phyloP scores from a whole-genome alignment of 495 filamentous ascomycete species.

The Durotheca rogersii region DNA sequence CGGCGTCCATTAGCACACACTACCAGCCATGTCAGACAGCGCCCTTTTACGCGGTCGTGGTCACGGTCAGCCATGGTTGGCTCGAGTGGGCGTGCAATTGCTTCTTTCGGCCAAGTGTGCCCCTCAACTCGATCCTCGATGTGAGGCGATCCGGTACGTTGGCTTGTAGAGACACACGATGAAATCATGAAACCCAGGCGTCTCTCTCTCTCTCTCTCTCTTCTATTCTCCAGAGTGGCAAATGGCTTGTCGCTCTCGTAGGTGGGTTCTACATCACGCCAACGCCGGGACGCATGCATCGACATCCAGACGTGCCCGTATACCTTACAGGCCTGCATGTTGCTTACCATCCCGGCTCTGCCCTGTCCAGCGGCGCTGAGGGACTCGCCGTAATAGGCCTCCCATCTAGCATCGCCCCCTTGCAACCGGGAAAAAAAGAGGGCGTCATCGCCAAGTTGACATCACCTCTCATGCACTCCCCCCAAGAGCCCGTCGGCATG shows the following conservation, averaged over 20 bases:
- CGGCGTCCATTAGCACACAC: too few relatives aligned
- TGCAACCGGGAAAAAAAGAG: slow-evolving; percentile 12
- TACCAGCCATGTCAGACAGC: too few relatives aligned
- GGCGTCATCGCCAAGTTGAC: slow-evolving; percentile 23
- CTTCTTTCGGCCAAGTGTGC: slow-evolving; percentile 5
- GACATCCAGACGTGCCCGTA: neutral
- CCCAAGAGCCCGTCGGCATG: slow-evolving; percentile 13
- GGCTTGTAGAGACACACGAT: slow-evolving; percentile 16
- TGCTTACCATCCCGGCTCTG: neutral
- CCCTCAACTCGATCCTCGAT: neutral
- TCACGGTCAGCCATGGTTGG: neutral
- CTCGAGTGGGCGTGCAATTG: slow-evolving; percentile 9
- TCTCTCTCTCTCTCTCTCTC: too few relatives aligned
- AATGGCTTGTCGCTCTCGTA: slow-evolving; percentile 13
- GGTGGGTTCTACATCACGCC: neutral
- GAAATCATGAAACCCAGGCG: slow-evolving; percentile 34
- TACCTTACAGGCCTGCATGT: neutral
- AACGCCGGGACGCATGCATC: slow-evolving; percentile 1
- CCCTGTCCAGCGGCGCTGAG: slow-evolving; percentile 4
- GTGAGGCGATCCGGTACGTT: slow-evolving; percentile 3
- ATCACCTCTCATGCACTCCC: slow-evolving; percentile 23
- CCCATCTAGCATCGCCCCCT: slow-evolving; percentile 25
- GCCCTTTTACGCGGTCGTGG: too few relatives aligned
- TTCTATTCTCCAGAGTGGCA: slow-evolving; percentile 19
- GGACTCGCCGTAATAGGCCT: slow-evolving; percentile 27